Evolutionary conservation across 441 rosid species (phyloP).

Genomic region (Populus trichocarpa): DNA sequence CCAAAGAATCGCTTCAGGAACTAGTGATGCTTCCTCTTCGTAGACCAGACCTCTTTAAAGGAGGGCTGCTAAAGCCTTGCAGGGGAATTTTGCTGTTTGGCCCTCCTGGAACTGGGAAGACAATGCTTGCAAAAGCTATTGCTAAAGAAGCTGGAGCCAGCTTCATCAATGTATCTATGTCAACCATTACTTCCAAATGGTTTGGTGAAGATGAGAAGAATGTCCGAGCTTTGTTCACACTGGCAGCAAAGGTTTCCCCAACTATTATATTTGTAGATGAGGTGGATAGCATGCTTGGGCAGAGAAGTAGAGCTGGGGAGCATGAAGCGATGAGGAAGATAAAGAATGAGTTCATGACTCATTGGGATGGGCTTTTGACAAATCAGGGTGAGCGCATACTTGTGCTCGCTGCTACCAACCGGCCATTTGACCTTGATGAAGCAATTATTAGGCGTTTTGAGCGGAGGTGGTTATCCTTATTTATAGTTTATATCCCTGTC

Average conservation of each 20-base stretch:
- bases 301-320: slow-evolving; percentile 69
- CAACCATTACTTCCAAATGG: slow-evolving; percentile 77
- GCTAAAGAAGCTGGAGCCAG: slow-evolving; percentile 80
- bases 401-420: slow-evolving; percentile 78
- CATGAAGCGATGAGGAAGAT: slow-evolving; percentile 86
- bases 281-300: slow-evolving; percentile 87
- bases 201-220: slow-evolving; percentile 86
- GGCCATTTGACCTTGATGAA: slow-evolving; percentile 83
- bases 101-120: slow-evolving; percentile 82
- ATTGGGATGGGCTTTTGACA: slow-evolving; percentile 72
- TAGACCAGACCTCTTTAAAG: slow-evolving; percentile 66
- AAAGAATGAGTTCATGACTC: slow-evolving; percentile 82
- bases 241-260: slow-evolving; percentile 76
- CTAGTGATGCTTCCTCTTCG: slow-evolving; percentile 78
- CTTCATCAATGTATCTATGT: slow-evolving; percentile 77
- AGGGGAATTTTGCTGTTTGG: slow-evolving; percentile 74
- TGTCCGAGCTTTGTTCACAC: slow-evolving; percentile 65
- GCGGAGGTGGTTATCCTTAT: slow-evolving; percentile 46
- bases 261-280: slow-evolving; percentile 75
- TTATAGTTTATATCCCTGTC: neutral
- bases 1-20: slow-evolving; percentile 77
- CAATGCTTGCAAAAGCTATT: slow-evolving; percentile 80
- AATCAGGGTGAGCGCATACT: slow-evolving; percentile 61
- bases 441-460: slow-evolving; percentile 78
- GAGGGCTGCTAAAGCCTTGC: slow-evolving; percentile 75